Evolutionary conservation across 2,329 filamentous ascomycete genomes (phyloP), one percentile per base, ranked within the genome.

Genomic region (Canariomyces notabilis): DNA sequence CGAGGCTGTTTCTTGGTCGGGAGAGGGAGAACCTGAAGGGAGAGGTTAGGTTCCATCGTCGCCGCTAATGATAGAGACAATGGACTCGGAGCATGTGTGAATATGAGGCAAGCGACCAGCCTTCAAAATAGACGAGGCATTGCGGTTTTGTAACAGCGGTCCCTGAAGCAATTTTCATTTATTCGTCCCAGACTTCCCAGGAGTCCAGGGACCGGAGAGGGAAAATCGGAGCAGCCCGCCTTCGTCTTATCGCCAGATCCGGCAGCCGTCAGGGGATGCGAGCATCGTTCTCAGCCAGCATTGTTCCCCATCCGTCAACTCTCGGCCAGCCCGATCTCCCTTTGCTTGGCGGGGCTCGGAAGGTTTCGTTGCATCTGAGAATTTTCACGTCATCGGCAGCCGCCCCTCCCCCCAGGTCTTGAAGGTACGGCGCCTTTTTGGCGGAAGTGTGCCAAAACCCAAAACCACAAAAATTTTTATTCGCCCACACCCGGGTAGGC

Each of bases 141-240:
- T 50, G 36, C 48, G 47, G 23, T n/a, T 40, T 44, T 37, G 43
- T 33, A 47, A 29, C 26, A 34, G 39, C 46, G 37, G 42, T 44
- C 29, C 46, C 42, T 52, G 43, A 43, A n/a, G 44, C 44, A 52
- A 52, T 52, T 50, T 50, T n/a, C n/a, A n/a, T n/a, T n/a, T n/a
- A n/a, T n/a, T n/a, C n/a, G n/a, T n/a, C n/a, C n/a, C n/a, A n/a
- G n/a, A n/a, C n/a, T n/a, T n/a, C n/a, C n/a, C n/a, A n/a, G n/a
- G 38, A 34, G 23, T 33, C 46, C 51, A 45, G 47, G 47, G 43
- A 46, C 48, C 44, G 48, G 44, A 50, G 44, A 39, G 19, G 36
- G 21, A 39, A n/a, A 18, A 14, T n/a, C 15, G 15, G 21, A 33
- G 36, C 8, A 15, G 41, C 39, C 31, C 36, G 47, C 32, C 37